Evolutionary conservation across 257 asterid genomes (phyloP), one percentile per base, ranked within the genome.

Genomic region (Fraxinus excelsior): DNA sequence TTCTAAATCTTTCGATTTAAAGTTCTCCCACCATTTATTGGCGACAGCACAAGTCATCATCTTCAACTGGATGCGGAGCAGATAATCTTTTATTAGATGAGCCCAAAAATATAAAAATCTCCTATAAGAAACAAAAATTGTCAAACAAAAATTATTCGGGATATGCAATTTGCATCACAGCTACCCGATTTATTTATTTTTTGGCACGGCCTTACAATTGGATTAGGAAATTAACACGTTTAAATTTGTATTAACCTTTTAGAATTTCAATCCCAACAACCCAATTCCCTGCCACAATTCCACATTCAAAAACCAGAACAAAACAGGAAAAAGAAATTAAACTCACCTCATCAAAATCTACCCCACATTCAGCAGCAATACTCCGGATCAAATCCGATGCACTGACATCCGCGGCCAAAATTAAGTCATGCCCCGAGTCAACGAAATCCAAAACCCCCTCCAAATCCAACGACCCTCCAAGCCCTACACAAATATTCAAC

Each of bases 391-490:
- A 85, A 86, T 87, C 96, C 32, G 96, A 90, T 1, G 94, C 97
- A 82, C 81, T 85, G 0, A 86, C 85, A 83, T 92, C 97, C 3
- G 92, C 97, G 8, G 97, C 91, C 85, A 92, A 76, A 80, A 92
- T 87, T 90, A 90, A 81, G 81, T 92, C 97, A 84, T 82, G 93
- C 14, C 97, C 97, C 0, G 97, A 90, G 85, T 92, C 96, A 84
- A 90, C 92, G 75, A 92, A 92, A 74, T 89, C 92, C 87, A 92
- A 70, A 73, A 92, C 85, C 49, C 89, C 93, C 80, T 89, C 89
- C 84, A 87, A 73, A 82, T 89, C 93, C 90, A 92, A 87, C 31
- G 94, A 84, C 71, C 97, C 97, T 70, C 97, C 96, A 77, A 90
- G 84, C 79, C 91, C 97, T 90, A 65, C 28, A 78, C 65, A 73